Conservation (phyloP, 768 basidiomycete genomes). For the Jaapia argillacea region DNA sequence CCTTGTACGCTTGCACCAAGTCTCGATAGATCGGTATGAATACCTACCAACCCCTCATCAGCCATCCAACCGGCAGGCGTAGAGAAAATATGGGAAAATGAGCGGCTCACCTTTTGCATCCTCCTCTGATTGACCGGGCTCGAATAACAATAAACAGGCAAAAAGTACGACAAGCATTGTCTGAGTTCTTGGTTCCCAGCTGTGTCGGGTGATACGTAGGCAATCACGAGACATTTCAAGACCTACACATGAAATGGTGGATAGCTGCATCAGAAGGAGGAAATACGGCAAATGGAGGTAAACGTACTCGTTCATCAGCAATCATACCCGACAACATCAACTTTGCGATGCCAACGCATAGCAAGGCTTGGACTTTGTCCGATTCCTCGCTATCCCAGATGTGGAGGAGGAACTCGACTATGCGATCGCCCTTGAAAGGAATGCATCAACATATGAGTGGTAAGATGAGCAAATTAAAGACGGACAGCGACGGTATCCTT, state of each 20-base stretch:
- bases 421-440: constrained; percentile 33
- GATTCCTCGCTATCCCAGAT: constrained; percentile 44
- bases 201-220: constrained; percentile 77
- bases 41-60: constrained; percentile 46
- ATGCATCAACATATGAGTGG: not conserved
- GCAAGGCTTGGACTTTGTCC: constrained; percentile 55
- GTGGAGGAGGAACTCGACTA: constrained; percentile 58
- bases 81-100: not conserved
- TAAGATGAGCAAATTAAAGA: constrained; percentile 5
- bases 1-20: constrained; percentile 44
- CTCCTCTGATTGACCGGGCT: constrained; percentile 58
- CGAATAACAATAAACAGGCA: constrained; percentile 82
- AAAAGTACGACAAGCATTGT: constrained; percentile 82
- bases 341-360: constrained; percentile 80
- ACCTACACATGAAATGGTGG: constrained; percentile 20
- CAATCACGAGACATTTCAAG: constrained; percentile 36
- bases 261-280: not conserved
- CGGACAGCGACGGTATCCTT: constrained; percentile 25
- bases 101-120: constrained; percentile 48
- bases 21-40: constrained; percentile 61
- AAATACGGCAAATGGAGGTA: not conserved
- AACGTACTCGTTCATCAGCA: constrained; percentile 54
- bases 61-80: too few species aligned
- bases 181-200: constrained; percentile 72
- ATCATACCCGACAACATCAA: constrained; percentile 72